A percentile compares a stretch with the other conserved stretches of the same genome.
phyloP scores from a whole-genome alignment of 208 protist species.

The Lotmaria passim region DNA sequence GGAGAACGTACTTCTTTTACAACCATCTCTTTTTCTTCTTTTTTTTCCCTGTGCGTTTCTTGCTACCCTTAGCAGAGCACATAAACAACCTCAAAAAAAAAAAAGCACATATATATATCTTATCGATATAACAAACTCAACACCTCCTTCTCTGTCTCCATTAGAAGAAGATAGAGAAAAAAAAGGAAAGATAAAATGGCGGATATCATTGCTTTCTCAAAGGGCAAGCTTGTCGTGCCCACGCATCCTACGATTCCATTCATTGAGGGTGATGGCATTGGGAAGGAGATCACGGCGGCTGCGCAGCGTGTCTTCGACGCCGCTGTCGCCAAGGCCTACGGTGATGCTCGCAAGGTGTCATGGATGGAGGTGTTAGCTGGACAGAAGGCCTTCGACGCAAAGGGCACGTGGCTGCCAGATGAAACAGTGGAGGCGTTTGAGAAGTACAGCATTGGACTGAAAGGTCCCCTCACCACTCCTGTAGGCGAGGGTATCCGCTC shows the following conservation, averaged over 20 bases:
- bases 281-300: constrained; percentile 46
- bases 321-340: constrained; percentile 50
- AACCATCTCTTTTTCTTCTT: neutral
- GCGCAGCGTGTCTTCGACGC: constrained; percentile 42
- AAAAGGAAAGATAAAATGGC: constrained; percentile 8
- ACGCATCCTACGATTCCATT: constrained; percentile 48
- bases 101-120: neutral
- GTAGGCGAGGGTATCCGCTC: constrained; percentile 61
- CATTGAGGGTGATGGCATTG: constrained; percentile 60
- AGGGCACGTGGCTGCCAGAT: constrained; percentile 39
- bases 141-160: too few species aligned
- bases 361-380: constrained; percentile 56
- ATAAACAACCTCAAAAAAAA: neutral
- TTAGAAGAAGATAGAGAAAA: too few species aligned
- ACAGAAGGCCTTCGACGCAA: constrained; percentile 34
- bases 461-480: constrained; percentile 48
- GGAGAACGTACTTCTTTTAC: too few species aligned
- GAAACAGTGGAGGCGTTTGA: constrained; percentile 47
- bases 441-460: constrained; percentile 42
- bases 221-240: constrained; percentile 32
- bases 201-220: constrained; percentile 23
- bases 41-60: neutral
- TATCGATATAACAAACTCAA: too few species aligned
- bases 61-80: too few species aligned
- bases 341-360: constrained; percentile 29